Base-by-base conservation (phyloP, 805 yeast species). In the Spathaspora girioi region DNA sequence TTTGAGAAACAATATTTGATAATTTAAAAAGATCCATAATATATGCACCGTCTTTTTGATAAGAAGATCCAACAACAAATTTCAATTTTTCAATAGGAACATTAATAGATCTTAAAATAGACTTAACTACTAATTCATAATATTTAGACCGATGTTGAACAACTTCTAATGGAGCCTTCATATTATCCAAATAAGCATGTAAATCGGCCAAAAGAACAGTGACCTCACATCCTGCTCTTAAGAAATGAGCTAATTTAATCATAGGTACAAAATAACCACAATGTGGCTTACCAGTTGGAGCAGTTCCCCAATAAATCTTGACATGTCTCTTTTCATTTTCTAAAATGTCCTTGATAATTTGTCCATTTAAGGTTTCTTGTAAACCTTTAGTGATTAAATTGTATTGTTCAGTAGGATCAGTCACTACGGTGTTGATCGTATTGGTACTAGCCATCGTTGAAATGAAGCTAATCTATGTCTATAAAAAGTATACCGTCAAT, bases 231-330 rank as follows among this genome's bases (percentile, higher is more conserved):
- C 98, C 99, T 15, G 99, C 99, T 63, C 84, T 86, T 69, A 94
- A 80, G 68, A 93, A 90, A 68, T 94, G 92, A 1, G 98, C 98
- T 60, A 94, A 73, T 70, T 94, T 93, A 55, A 96, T 87, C 98
- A 94, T 93, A 49, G 98, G 94, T 38, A 94, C 99, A 65, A 94
- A 90, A 79, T 94, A 94, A 48, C 98, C 99, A 76, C 97, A 92
- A 73, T 94, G 99, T 44, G 98, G 97, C 71, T 83, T 89, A 49
- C 99, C 99, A 4, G 99, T 94, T 54, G 99, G 98, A 7, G 99
- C 99, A 18, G 98, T 92, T 59, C 99, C 99, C 98, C 97, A 94
- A 82, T 94, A 94, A 64, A 94, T 73, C 63, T 83, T 87, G 59
- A 96, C 70, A 12, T 94, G 89, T 61, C 96, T 83, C 61, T 89